phyloP scores from a whole-genome alignment of 164 flowering plant species.

The Magnolia officinalis region DNA sequence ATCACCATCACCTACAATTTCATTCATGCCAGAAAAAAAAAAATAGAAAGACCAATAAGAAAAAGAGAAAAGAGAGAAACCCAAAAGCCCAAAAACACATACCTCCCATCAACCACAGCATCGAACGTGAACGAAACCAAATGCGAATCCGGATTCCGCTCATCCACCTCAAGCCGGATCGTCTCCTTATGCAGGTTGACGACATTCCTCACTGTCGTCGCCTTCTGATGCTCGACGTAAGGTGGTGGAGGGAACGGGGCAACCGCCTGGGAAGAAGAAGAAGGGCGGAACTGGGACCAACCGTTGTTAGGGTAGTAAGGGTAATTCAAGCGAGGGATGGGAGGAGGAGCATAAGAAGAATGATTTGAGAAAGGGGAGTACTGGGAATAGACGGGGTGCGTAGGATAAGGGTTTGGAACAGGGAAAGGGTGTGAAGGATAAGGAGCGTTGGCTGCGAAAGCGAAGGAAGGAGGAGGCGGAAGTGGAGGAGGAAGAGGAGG shows the following conservation, averaged over 20 bases:
- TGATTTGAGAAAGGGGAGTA: conserved; percentile 4
- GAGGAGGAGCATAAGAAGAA: conserved; percentile 12
- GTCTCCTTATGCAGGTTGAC: conserved; percentile 85
- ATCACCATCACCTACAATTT: no score
- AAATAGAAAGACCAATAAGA: neutral
- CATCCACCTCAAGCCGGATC: conserved; percentile 59
- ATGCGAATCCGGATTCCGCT: conserved; percentile 55
- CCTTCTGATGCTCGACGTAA: conserved; percentile 63
- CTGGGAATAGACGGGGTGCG: conserved; percentile 7
- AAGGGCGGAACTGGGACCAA: conserved; percentile 31
- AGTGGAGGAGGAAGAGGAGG: conserved; percentile 10
- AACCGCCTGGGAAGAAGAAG: conserved; percentile 6
- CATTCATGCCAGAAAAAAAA: no score
- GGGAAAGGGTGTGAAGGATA: conserved; percentile 27
- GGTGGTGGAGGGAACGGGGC: conserved; percentile 37
- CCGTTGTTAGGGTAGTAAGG: conserved; percentile 37
- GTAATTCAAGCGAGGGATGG: conserved; percentile 21
- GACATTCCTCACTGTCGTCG: conserved; percentile 72
- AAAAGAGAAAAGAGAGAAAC: neutral
- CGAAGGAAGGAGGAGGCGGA: conserved; percentile 6
- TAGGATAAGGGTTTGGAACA: conserved; percentile 12
- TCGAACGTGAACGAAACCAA: conserved; percentile 86
- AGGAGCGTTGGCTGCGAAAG: conserved; percentile 27
- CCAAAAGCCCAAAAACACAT: conserved; percentile 2
- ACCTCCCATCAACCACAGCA: conserved; percentile 86